Base-by-base conservation (phyloP, 805 yeast genomes). In the Hanseniaspora clermontiae region DNA sequence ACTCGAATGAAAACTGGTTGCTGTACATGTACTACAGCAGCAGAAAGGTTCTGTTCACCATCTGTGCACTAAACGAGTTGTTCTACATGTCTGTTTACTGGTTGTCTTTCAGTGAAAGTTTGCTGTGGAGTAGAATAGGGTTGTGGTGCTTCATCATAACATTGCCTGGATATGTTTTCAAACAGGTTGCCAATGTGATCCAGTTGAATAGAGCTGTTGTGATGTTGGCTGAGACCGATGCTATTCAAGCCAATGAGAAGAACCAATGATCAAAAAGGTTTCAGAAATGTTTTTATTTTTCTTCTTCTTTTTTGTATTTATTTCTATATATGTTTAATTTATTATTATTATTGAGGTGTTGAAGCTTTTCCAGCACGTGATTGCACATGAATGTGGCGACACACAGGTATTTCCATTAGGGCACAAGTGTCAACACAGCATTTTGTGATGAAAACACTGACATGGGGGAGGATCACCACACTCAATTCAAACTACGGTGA, bases 41-140 rank as follows among this genome's bases (percentile, higher is more conserved):
- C 74, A 80, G 88, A 65, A 79, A 68, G 17, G 95, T 93, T 19
- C 75, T 93, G 60, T 93, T 93, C 71, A 70, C 82, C 24, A 90
- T 93, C 60, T 93, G 99, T 70, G 87, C 93, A 29, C 85, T 90
- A 60, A 93, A 93, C 71, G 99, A 93, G 73, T 70, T 88, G 53
- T 95, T 93, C 69, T 95, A 87, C 67, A 85, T 90, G 66, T 96
- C 95, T 1, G 68, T 90, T 50, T 93, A 93, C 68, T 75, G 91
- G 67, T 80, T 78, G 66, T 78, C 83, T 60, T 89, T 87, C 68
- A 59, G 62, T 54, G 58, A 66, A 60, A 65, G 65, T 58, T 55
- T 39, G 19, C 29, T 39, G 24, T 54, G 49, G 53, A 46, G 43
- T 27, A 45, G 37, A 20, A 10, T 52, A 9, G 57, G 57, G 7